phyloP scores from a whole-genome alignment of 2,329 filamentous ascomycete genomes.

The Elsinoe batatas region DNA sequence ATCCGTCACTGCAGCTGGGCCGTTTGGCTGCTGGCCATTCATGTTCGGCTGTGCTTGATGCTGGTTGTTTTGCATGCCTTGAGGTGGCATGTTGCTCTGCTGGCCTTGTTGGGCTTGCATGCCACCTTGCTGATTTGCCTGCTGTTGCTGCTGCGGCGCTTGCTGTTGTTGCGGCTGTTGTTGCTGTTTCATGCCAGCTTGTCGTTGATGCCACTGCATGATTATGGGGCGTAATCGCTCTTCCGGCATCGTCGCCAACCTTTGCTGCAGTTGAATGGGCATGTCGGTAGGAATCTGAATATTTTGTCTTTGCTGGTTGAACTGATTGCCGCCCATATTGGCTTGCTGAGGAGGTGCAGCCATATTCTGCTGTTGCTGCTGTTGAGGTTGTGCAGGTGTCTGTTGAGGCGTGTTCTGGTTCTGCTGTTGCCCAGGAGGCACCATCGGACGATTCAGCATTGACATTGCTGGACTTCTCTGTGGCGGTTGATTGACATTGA shows the following conservation, averaged over 20 bases:
- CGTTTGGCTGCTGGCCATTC: conserved; percentile 5
- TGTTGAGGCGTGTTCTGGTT: conserved; percentile 25
- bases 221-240: conserved; percentile 6
- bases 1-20: conserved; percentile 15
- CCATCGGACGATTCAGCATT: conserved; percentile 40
- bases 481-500: conserved; percentile 33
- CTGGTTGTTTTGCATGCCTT: conserved; percentile 17
- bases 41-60: conserved; percentile 11
- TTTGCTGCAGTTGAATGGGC: conserved; percentile 12
- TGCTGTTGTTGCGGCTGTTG: conserved; percentile 26
- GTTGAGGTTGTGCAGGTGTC: conserved; percentile 17
- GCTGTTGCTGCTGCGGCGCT: conserved; percentile 26
- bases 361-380: conserved; percentile 16
- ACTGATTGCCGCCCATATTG: conserved; percentile 13
- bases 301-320: conserved; percentile 6
- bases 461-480: conserved; percentile 39
- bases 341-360: conserved; percentile 10
- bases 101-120: conserved; percentile 9
- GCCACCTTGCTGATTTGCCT: conserved; percentile 11
- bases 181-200: conserved; percentile 16
- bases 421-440: conserved; percentile 34
- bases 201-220: conserved; percentile 6
- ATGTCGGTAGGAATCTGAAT: conserved; percentile 12
- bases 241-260: conserved; percentile 6
- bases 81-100: conserved; percentile 11